phyloP scores from a whole-genome alignment of 345 rosid species.

The Carallia brachiata region DNA sequence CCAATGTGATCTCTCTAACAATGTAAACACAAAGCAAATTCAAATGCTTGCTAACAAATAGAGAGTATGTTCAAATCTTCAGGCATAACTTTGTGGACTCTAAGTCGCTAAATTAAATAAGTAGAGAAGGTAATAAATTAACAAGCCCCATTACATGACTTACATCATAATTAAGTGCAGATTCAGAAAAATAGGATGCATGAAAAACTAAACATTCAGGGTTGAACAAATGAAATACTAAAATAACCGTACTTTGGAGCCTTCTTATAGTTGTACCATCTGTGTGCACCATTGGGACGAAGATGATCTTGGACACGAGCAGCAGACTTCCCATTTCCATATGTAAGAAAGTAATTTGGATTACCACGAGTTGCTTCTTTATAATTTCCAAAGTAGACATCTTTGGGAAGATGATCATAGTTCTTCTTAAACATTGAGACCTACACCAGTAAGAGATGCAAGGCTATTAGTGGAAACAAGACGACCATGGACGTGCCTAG shows the following conservation, averaged over 20 bases:
- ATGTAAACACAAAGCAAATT: neutral
- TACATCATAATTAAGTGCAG: no score
- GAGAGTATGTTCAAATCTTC: neutral
- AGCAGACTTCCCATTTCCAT: constrained; percentile 97
- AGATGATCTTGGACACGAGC: constrained; percentile 90
- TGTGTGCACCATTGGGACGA: constrained; percentile 97
- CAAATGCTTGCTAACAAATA: neutral
- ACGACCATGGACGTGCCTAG: neutral
- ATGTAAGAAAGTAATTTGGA: constrained; percentile 87
- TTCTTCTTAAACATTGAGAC: constrained; percentile 96
- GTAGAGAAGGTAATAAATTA: neutral
- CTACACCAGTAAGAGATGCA: constrained; percentile 31
- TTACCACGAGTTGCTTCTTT: constrained; percentile 83
- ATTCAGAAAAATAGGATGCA: no score
- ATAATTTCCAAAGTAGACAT: constrained; percentile 80
- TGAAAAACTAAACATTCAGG: no score
- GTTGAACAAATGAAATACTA: no score
- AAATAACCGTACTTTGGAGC: constrained; percentile 48
- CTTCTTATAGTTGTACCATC: constrained; percentile 97
- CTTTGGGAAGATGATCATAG: constrained; percentile 86
- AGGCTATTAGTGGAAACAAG: neutral
- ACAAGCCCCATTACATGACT: no score
- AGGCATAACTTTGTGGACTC: neutral
- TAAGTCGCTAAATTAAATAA: neutral
- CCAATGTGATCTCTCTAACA: constrained; percentile 68